Evolutionary conservation across 164 flowering plant species (phyloP).

Genomic region (Annona squamosa): DNA sequence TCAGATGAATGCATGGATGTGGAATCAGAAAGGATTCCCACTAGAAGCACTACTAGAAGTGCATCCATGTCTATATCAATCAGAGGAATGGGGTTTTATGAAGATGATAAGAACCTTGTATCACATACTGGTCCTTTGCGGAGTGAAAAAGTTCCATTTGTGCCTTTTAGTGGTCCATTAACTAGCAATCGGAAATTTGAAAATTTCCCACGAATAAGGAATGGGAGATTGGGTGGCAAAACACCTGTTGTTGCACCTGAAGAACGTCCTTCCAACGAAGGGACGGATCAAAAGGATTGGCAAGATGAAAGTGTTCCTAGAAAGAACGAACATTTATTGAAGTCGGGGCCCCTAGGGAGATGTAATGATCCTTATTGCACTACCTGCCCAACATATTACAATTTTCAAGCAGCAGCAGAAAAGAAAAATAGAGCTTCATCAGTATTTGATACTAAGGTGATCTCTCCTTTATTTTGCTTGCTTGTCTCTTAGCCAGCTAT

Average conservation of each 20-base stretch:
- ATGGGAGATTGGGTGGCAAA: constrained; percentile 14
- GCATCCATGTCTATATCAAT: constrained; percentile 49
- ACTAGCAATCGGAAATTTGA: constrained; percentile 24
- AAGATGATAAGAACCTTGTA: constrained; percentile 23
- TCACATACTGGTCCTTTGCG: constrained; percentile 67
- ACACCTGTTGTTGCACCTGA: constrained; percentile 22
- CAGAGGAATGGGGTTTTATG: constrained; percentile 28
- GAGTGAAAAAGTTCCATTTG: constrained; percentile 31
- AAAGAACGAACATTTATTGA: constrained; percentile 65
- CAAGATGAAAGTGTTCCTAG: constrained; percentile 20
- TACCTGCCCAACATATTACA: constrained; percentile 61
- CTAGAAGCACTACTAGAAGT: constrained; percentile 31
- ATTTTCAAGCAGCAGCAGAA: constrained; percentile 20
- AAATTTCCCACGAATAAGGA: constrained; percentile 14
- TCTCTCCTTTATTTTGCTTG: constrained; percentile 1
- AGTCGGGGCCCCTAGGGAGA: constrained; percentile 75
- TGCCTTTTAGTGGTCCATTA: constrained; percentile 64
- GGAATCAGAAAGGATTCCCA: constrained; percentile 15
- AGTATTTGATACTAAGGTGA: constrained; percentile 48
- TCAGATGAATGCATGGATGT: constrained; percentile 21
- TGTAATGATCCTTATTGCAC: constrained; percentile 95
- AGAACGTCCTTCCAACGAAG: constrained; percentile 34
- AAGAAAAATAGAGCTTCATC: constrained; percentile 30
- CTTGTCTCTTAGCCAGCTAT: not conserved
- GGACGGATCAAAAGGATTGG: constrained; percentile 28